Base-by-base conservation (phyloP, 495 filamentous ascomycete genomes). In the Tuber magnatum region DNA sequence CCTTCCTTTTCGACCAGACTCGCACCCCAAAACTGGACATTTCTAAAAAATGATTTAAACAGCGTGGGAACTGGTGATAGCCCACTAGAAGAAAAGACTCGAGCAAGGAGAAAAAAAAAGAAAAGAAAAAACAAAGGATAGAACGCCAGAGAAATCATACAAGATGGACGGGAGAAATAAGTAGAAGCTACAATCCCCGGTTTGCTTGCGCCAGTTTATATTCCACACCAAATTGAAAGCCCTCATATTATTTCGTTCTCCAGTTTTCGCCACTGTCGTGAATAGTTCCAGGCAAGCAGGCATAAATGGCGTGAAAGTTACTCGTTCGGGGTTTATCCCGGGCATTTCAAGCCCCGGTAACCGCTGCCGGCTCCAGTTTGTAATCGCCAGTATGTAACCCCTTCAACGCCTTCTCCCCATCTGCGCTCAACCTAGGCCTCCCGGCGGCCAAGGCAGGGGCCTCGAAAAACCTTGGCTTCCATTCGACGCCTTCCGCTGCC, bases 381-480 rank as follows among this genome's bases (percentile, higher is more conserved):
- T 80, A 82, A 39, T 78, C 71, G n/a, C 80, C 80, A 22, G 72
- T 73, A 70, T 82, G 73, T 40, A 82, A n/a, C 32, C 80, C 80
- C 71, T 72, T 71, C 28, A 82, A 44, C 16, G 73, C 80, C 46
- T 80, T 61, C 71, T 81, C 75, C 5, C 80, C 80, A 56, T 81
- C 80, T 44, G 77, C 78, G 69, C 80, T 82, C 43, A 82, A 61
- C 24, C 71, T 74, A 35, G 80, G 80, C 44, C 79, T 74, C 28
- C 80, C 80, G 69, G 74, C 75, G n/a, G 72, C 71, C 68, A 81
- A 72, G 48, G 68, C 70, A 9, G 80, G 79, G 8, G 73, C 72
- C 73, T 82, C 74, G 83, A 99, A 99, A 84, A 97, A 99, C 39
- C 93, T 86, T n/a, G 95, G 95, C 75, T 90, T 87, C 92, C 92